Conservation (phyloP, 352 stramenopile species). For the Globisporangium rhizosaccharum region DNA sequence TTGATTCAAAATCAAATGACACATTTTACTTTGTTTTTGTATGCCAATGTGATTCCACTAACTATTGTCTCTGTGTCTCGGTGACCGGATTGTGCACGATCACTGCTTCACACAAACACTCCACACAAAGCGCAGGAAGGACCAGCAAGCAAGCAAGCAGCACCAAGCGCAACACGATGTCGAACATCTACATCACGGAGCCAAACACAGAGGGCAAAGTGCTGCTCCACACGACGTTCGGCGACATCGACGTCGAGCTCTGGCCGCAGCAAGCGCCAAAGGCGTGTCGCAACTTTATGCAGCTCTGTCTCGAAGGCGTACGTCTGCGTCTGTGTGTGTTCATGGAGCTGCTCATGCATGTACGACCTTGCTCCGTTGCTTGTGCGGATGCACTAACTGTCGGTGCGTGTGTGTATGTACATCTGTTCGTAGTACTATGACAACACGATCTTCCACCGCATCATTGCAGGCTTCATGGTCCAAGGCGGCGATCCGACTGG, state of each 20-base stretch:
- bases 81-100: too few species aligned
- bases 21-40: background rate
- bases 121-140: too few species aligned
- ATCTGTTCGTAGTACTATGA: slow-evolving; percentile 88
- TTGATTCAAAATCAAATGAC: background rate
- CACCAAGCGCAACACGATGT: slow-evolving; percentile 63
- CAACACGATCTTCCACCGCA: slow-evolving; percentile 93
- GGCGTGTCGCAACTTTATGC: slow-evolving; percentile 91
- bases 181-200: slow-evolving; percentile 96
- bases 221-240: slow-evolving; percentile 95
- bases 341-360: too few species aligned
- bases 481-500: slow-evolving; percentile 92
- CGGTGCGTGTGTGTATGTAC: slow-evolving; percentile 4
- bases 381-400: background rate
- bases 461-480: slow-evolving; percentile 94
- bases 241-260: slow-evolving; percentile 96
- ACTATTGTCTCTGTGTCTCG: too few species aligned
- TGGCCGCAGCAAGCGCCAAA: slow-evolving; percentile 96
- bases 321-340: background rate
- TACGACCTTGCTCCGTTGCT: background rate
- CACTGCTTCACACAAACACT: too few species aligned
- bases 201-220: slow-evolving; percentile 94
- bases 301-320: slow-evolving; percentile 87
- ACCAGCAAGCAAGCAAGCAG: background rate
- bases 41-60: background rate